Base-by-base conservation (phyloP, 2,329 filamentous ascomycete genomes). In the Penicillium glabrum region DNA sequence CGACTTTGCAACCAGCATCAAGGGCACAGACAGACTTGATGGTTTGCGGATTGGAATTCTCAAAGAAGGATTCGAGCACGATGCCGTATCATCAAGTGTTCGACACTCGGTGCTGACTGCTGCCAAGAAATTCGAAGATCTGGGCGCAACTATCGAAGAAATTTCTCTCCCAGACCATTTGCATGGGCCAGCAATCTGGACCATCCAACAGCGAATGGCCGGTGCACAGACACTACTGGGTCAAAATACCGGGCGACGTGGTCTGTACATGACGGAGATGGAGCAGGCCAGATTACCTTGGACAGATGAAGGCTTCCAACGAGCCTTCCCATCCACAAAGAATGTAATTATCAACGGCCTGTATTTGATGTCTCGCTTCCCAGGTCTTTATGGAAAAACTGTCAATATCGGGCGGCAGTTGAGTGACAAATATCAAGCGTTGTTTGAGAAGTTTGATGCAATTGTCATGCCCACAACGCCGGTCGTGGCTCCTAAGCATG, bases 61-160 rank as follows among this genome's bases (percentile, higher is more conserved):
- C 1, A 70, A 68, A 39, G 80, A 83, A 62, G 80, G 78, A 0
- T 80, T 80, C 44, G 61, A 75, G 8, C 71, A 74, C 16, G 60
- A 69, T 1, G 65, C 75, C 1, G 68, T 79, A 3, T 74, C 77
- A 53, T 68, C 73, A 4, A 69, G 67, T 14, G 79, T 82, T 4
- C 75, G 67, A 35, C 61, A 72, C 0, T 70, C 72, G 0, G 79
- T 84, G 14, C 67, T 73, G n/a, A 59, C 64, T 2, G 80, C 83
- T 0, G 73, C 73, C 0, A 64, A 69, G 2, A 74, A 69, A 21
- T 76, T 84, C 53, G 58, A 69, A 37, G 66, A 72, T 0, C 71
- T 84, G 0, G 83, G 83, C 0, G 83, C 83, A 5, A 72, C 61
- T 0, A 73, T 85, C 0, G 75, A 79, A 27, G 77, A 83, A 49